Evolutionary conservation across 345 rosid genomes (phyloP).

Genomic region (Euphorbia pulcherrima): DNA sequence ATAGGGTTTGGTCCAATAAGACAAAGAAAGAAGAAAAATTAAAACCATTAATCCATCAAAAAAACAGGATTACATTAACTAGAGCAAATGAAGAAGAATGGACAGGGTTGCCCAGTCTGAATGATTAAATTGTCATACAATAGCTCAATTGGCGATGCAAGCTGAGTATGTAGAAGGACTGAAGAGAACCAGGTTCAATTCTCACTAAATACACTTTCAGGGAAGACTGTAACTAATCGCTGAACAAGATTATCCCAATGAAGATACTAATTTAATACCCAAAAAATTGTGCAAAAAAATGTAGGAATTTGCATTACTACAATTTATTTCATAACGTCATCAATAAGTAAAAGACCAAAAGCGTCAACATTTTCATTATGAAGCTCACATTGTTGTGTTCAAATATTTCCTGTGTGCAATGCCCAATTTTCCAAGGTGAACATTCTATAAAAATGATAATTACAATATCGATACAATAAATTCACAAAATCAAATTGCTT

Average conservation of each 20-base stretch:
- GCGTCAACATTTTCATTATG: conserved; percentile 10
- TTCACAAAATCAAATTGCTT: neutral
- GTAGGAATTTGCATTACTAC: neutral
- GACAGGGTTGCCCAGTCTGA: conserved; percentile 7
- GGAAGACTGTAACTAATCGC: no score
- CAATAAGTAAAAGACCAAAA: conserved; percentile 3
- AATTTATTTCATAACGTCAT: neutral
- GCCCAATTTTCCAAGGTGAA: conserved; percentile 99
- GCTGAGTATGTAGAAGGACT: no score
- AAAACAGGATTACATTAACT: neutral
- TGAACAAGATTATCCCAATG: no score
- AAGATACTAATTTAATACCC: no score
- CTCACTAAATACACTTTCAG: no score
- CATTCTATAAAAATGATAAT: conserved; percentile 78
- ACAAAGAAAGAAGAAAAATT: neutral
- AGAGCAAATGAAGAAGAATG: neutral
- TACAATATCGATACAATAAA: neutral
- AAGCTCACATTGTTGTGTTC: conserved; percentile 73
- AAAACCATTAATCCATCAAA: neutral
- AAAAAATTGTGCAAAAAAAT: conserved; percentile 2
- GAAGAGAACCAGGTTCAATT: no score
- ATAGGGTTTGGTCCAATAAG: conserved; percentile 27
- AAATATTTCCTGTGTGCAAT: conserved; percentile 96
- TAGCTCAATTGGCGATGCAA: no score
- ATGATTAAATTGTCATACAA: no score